Percentiles rank a stretch among this genome's conserved stretches.
These are phyloP conservation scores for Coemansia sp. DNA, from an alignment of 192 early-diverging fungal species.

Conservation along the genomic window DNA sequence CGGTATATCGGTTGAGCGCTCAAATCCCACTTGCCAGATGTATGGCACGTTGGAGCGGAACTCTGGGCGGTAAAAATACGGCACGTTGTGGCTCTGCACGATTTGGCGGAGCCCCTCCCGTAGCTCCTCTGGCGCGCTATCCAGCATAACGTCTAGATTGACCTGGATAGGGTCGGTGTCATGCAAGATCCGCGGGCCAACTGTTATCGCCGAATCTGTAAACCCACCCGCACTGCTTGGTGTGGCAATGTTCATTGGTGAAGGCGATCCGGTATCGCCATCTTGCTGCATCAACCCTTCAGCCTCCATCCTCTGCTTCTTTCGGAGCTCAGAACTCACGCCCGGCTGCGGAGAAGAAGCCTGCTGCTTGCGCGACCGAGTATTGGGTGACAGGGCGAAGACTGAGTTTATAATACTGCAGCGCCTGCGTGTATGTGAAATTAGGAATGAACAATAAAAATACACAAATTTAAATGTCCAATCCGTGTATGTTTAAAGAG, in stretches of 20 bases:
- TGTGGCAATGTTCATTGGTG: slow-evolving; percentile 47
- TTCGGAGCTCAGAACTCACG: slow-evolving; percentile 1
- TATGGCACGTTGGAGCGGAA: neutral
- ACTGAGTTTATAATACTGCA: neutral
- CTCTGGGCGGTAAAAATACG: slow-evolving; percentile 22
- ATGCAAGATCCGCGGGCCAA: slow-evolving; percentile 16
- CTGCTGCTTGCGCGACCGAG: slow-evolving; percentile 9
- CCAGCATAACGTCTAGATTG: slow-evolving; percentile 24
- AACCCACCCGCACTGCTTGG: slow-evolving; percentile 6
- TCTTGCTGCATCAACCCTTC: slow-evolving; percentile 9
- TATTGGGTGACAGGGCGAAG: neutral
- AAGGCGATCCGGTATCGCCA: slow-evolving; percentile 1
- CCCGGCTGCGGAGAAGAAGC: neutral
- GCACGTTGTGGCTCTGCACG: slow-evolving; percentile 27
- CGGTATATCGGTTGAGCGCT: slow-evolving; percentile 11
- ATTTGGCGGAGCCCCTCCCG: slow-evolving; percentile 36
- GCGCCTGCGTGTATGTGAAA: neutral
- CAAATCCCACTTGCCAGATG: slow-evolving; percentile 40
- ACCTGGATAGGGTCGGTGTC: slow-evolving; percentile 39
- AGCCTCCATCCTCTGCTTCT: slow-evolving; percentile 35
- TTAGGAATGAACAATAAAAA: neutral
- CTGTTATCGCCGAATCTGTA: neutral
- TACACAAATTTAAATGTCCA: neutral
- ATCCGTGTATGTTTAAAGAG: neutral
- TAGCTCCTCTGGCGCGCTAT: slow-evolving; percentile 28